Percentiles rank a stretch among this genome's conserved stretches.
These are phyloP conservation scores for Tulasnella sp. DNA, from an alignment of 768 basidiomycete genomes.

Conservation along the genomic window DNA sequence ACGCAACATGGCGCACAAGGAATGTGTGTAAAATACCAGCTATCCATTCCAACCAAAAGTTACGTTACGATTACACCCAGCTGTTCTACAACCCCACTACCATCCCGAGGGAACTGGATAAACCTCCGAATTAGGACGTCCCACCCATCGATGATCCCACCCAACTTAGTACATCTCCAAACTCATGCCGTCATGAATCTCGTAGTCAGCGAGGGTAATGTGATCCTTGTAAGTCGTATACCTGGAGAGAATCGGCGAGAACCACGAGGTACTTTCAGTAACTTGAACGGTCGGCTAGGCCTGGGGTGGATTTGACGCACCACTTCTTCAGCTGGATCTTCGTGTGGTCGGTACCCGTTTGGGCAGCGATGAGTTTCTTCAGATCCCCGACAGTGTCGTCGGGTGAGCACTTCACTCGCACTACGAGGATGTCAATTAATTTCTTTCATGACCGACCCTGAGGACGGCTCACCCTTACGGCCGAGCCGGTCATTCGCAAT, in stretches of 20 bases:
- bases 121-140: neutral
- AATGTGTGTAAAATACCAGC: neutral
- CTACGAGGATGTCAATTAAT: constrained; percentile 41
- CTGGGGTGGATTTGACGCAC: constrained; percentile 45
- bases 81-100: neutral
- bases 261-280: neutral
- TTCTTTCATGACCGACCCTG: neutral
- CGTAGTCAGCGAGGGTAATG: constrained; percentile 86
- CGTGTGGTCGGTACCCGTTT: constrained; percentile 77
- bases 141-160: constrained; percentile 8
- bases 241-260: neutral
- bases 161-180: constrained; percentile 77
- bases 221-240: constrained; percentile 82
- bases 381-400: constrained; percentile 97
- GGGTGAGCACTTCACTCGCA: constrained; percentile 91
- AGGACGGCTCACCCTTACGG: constrained; percentile 26
- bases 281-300: neutral
- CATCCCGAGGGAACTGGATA: neutral
- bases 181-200: constrained; percentile 90
- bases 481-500: too few relatives aligned
- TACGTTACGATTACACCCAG: too few relatives aligned
- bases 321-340: constrained; percentile 98
- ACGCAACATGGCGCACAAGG: neutral
- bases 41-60: too few relatives aligned
- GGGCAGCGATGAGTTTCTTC: constrained; percentile 94